Percentiles rank a stretch among this genome's conserved stretches.
phyloP scores from a whole-genome alignment of 2,329 filamentous ascomycete species.

The Aspergillus sp. region DNA sequence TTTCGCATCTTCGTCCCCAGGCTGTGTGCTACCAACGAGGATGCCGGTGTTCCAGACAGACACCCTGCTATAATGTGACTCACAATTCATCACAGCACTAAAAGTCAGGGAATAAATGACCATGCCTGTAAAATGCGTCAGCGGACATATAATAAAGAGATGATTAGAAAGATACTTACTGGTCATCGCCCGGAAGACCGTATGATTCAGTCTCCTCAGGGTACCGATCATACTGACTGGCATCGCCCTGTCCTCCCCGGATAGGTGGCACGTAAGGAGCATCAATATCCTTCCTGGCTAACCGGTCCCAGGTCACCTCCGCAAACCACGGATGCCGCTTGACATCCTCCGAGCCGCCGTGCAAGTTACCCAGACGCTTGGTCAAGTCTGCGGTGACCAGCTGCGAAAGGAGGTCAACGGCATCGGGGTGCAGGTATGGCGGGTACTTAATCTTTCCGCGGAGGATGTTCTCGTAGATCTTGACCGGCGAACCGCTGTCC shows the following conservation, averaged over 20 bases:
- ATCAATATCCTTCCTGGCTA: constrained; percentile 94
- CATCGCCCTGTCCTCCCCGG: constrained; percentile 85
- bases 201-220: constrained; percentile 95
- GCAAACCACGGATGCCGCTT: constrained; percentile 95
- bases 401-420: constrained; percentile 83
- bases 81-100: constrained; percentile 39
- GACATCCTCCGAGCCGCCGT: constrained; percentile 82
- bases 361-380: constrained; percentile 89
- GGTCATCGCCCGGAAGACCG: constrained; percentile 68
- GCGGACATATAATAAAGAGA: not conserved
- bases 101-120: constrained; percentile 70
- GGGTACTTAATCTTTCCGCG: constrained; percentile 95
- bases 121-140: constrained; percentile 48
- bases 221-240: constrained; percentile 96
- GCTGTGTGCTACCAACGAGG: not conserved
- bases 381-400: constrained; percentile 93
- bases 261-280: constrained; percentile 96
- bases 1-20: not conserved
- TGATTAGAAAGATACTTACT: constrained; percentile 55
- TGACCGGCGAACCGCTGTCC: constrained; percentile 96
- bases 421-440: constrained; percentile 88
- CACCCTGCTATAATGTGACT: constrained; percentile 12
- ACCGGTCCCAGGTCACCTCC: constrained; percentile 94
- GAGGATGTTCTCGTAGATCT: constrained; percentile 99
- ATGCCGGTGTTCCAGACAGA: constrained; percentile 1